phyloP scores from a whole-genome alignment of 768 basidiomycete genomes.

The Trichaptum fuscoviolaceum region DNA sequence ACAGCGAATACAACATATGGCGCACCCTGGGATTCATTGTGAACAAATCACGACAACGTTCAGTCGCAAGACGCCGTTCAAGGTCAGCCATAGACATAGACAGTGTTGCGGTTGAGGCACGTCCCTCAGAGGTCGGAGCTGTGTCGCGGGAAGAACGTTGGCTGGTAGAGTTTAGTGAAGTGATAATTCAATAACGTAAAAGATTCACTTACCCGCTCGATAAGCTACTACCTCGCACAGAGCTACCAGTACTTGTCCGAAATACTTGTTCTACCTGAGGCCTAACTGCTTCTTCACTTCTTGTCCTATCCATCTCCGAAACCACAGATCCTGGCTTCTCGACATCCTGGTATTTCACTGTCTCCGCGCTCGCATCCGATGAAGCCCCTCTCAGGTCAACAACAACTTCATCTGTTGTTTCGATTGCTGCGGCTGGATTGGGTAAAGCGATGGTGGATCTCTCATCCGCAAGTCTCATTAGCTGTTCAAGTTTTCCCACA shows the following conservation, averaged over 20 bases:
- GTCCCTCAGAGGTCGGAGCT: conserved; percentile 46
- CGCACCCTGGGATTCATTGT: conserved; percentile 88
- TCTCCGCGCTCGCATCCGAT: conserved; percentile 14
- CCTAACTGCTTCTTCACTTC: background rate
- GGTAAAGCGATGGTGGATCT: conserved; percentile 33
- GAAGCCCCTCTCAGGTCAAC: conserved; percentile 44
- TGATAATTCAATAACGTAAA: conserved; percentile 8
- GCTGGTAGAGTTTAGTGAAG: conserved; percentile 25
- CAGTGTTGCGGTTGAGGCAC: conserved; percentile 45
- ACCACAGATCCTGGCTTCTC: conserved; percentile 19
- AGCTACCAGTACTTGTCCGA: conserved; percentile 37
- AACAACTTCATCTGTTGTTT: conserved; percentile 51
- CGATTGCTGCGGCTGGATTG: conserved; percentile 20
- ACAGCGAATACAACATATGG: conserved; percentile 1
- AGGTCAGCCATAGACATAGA: conserved; percentile 66
- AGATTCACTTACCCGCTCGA: conserved; percentile 49
- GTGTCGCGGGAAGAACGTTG: conserved; percentile 60
- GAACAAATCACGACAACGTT: conserved; percentile 86
- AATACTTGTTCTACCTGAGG: background rate
- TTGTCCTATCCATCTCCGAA: background rate
- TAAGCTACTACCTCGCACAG: conserved; percentile 45
- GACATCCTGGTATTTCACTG: conserved; percentile 13
- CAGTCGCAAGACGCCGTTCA: conserved; percentile 72
- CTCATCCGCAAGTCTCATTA: conserved; percentile 64
- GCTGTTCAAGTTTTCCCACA: conserved; percentile 68